phyloP scores from a whole-genome alignment of 306 rosid genomes.

The Vigna unguiculata region DNA sequence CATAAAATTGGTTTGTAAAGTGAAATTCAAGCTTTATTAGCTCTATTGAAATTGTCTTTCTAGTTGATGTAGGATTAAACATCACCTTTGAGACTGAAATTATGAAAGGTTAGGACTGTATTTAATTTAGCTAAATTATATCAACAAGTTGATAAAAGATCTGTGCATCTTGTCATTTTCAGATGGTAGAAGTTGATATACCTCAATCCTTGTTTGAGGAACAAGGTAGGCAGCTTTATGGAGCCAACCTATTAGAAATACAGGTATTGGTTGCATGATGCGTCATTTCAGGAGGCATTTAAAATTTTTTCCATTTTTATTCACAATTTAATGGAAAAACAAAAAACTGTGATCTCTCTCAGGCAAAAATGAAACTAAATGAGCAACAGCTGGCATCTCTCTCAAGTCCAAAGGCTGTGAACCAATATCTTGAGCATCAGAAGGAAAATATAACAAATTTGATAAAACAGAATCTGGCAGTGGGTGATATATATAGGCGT shows the following conservation, averaged over 20 bases:
- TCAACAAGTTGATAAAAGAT: not conserved
- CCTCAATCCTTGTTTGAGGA: conserved; percentile 93
- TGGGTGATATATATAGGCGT: conserved; percentile 90
- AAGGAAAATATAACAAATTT: conserved; percentile 74
- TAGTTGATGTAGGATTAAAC: not conserved
- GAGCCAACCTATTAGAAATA: conserved; percentile 82
- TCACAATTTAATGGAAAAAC: not conserved
- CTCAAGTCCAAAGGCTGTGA: conserved; percentile 89
- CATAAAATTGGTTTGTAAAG: not conserved
- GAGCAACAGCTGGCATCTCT: conserved; percentile 84
- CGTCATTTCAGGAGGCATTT: not conserved
- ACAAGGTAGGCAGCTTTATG: conserved; percentile 96
- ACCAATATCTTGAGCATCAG: conserved; percentile 82
- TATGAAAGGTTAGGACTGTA: not conserved
- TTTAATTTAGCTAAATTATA: not conserved
- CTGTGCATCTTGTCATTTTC: conserved; percentile 44
- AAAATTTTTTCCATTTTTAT: conserved; percentile 5
- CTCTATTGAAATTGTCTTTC: too few relatives aligned
- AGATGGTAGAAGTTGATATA: conserved; percentile 89
- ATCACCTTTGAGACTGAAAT: not conserved
- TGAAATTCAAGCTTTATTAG: not conserved
- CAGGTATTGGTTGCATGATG: conserved; percentile 63
- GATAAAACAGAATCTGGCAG: conserved; percentile 95
- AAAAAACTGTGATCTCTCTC: not conserved
- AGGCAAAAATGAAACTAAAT: conserved; percentile 75